Evolutionary conservation across 352 stramenopile genomes (phyloP).

Genomic region (Phytophthora palmivora): DNA sequence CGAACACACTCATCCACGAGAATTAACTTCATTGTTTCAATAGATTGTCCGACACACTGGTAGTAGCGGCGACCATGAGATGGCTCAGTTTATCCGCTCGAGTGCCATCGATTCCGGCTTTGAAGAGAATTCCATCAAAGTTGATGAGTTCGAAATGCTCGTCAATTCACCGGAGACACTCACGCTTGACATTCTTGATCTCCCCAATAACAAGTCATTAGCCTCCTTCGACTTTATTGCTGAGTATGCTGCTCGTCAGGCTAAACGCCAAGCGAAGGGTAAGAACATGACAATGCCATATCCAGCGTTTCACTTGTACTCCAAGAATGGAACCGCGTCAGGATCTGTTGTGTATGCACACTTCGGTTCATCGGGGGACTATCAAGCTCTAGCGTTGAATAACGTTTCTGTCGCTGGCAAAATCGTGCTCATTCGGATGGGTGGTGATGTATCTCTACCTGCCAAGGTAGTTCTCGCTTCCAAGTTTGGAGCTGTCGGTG

Average conservation of each 20-base stretch:
- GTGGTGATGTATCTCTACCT: conserved; percentile 67
- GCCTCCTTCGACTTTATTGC: conserved; percentile 38
- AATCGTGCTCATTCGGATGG: conserved; percentile 74
- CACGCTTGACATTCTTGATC: conserved; percentile 45
- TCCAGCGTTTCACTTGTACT: conserved; percentile 84
- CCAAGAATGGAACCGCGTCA: conserved; percentile 68
- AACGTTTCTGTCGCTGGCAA: conserved; percentile 59
- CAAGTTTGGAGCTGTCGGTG: conserved; percentile 59
- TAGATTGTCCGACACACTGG: conserved; percentile 69
- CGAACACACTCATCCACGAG: background rate
- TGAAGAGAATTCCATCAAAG: conserved; percentile 71
- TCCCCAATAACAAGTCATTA: conserved; percentile 33
- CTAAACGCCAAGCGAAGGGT: conserved; percentile 37
- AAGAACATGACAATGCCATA: conserved; percentile 40
- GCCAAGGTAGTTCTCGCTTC: conserved; percentile 78
- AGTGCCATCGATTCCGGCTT: conserved; percentile 80
- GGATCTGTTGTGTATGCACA: conserved; percentile 79
- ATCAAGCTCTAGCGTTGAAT: conserved; percentile 55
- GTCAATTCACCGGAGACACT: conserved; percentile 75
- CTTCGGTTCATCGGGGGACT: conserved; percentile 77
- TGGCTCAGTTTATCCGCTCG: conserved; percentile 80
- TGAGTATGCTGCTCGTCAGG: conserved; percentile 26
- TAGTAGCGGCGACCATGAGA: conserved; percentile 68
- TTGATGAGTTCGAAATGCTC: conserved; percentile 87
- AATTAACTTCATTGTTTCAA: background rate